Evolutionary conservation across 345 rosid species (phyloP), one percentile per base, ranked within the genome.

Genomic region (Cardamine chenopodiifolia): DNA sequence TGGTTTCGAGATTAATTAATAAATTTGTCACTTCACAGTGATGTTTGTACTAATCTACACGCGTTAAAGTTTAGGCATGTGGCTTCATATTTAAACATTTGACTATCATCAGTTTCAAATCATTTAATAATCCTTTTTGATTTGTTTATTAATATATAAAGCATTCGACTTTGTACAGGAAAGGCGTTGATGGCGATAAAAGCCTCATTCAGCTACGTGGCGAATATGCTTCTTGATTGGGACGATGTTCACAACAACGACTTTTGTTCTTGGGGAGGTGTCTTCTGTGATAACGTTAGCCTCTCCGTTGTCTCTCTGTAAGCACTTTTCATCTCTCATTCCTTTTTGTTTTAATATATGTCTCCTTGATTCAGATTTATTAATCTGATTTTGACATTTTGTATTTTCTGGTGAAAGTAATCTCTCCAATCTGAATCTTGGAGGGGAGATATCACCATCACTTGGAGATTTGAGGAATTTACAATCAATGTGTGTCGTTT

Each of bases 191-290:
- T 89, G 97, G 72, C 79, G 47, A 73, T 92, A 5, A 92, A 96
- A 83, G 86, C 82, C 0, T 90, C 95, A 0, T 92, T 96, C 65
- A 82, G 96, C 71, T 87, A 92, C 68, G 83, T 86, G 60, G 95
- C 75, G 0, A 92, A 92, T 65, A 80, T 78, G 80, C 82, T 96
- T 72, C 79, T 85, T 5, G 96, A 92, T 79, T 96, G 99, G 99
- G 89, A 88, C 44, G 85, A 84, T 63, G 85, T 63, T n/a, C 89
- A 83, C 72, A 84, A 81, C 66, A 52, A n/a, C 4, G 94, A 89
- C 78, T 82, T 84, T 71, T 96, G 99, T 72, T 84, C 97, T 2
- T 96, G 99, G 99, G 83, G 89, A n/a, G 97, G 99, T 45, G 96
- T 96, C 35, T 67, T 64, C 5, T 96, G 99, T 15, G 94, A 88